Conservation (phyloP, 306 rosid genomes). For the Cicer arietinum region DNA sequence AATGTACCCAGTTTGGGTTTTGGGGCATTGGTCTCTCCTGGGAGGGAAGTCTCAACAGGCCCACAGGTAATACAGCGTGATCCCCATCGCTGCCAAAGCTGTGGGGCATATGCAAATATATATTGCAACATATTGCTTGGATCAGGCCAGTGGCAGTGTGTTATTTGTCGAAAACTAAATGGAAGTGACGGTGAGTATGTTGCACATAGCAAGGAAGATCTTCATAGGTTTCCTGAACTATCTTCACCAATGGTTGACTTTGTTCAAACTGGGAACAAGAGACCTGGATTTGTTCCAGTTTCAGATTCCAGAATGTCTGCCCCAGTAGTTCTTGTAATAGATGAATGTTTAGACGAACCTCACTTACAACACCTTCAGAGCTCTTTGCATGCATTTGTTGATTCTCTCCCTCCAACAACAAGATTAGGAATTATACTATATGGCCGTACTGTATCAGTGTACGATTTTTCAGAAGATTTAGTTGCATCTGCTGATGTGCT, state of each 20-base stretch:
- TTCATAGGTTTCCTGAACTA: slow-evolving; percentile 80
- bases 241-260: slow-evolving; percentile 87
- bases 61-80: slow-evolving; percentile 89
- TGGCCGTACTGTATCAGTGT: slow-evolving; percentile 91
- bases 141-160: slow-evolving; percentile 99
- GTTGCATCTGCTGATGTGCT: slow-evolving; percentile 97
- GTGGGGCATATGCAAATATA: slow-evolving; percentile 92
- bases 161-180: slow-evolving; percentile 81
- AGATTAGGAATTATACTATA: slow-evolving; percentile 85
- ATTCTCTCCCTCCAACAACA: slow-evolving; percentile 84
- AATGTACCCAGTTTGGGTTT: slow-evolving; percentile 97
- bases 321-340: slow-evolving; percentile 89
- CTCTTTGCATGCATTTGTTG: slow-evolving; percentile 95
- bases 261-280: slow-evolving; percentile 84
- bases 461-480: slow-evolving; percentile 87
- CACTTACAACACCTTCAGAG: slow-evolving; percentile 90
- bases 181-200: slow-evolving; percentile 88
- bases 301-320: slow-evolving; percentile 92
- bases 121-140: slow-evolving; percentile 85
- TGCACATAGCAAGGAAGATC: slow-evolving; percentile 79
- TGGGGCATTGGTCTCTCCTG: slow-evolving; percentile 95
- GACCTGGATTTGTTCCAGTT: slow-evolving; percentile 96
- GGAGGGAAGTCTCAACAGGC: slow-evolving; percentile 79
- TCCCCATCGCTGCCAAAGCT: slow-evolving; percentile 92
- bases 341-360: slow-evolving; percentile 94